These are phyloP conservation scores for Brassica nigra DNA, from an alignment of 345 rosid species.

Conservation along the genomic window DNA sequence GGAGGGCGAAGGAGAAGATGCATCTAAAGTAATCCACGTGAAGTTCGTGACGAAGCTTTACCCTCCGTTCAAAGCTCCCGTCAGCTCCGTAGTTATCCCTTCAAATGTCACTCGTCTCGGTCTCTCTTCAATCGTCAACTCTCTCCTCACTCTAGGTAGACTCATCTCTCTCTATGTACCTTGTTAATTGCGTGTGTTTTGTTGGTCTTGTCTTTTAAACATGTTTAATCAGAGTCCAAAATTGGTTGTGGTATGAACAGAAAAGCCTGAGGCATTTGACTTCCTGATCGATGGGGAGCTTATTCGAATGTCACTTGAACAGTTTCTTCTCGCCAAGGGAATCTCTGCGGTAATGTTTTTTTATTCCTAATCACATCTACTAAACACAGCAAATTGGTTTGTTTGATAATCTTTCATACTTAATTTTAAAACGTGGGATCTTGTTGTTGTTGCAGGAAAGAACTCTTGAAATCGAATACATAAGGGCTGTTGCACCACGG, in stretches of 20 bases:
- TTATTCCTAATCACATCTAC: neutral
- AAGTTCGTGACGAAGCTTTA: conserved; percentile 84
- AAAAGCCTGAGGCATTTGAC: conserved; percentile 78
- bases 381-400: neutral
- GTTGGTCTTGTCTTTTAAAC: neutral
- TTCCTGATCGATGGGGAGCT: conserved; percentile 91
- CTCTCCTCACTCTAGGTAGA: conserved; percentile 56
- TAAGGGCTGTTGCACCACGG: conserved; percentile 79
- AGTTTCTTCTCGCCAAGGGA: conserved; percentile 82
- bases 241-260: conserved; percentile 45
- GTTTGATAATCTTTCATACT: neutral
- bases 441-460: conserved; percentile 59
- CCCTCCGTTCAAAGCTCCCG: conserved; percentile 57
- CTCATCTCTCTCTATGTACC: neutral
- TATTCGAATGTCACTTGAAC: conserved; percentile 82
- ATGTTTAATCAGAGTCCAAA: neutral
- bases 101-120: conserved; percentile 81
- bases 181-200: neutral
- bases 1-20: conserved; percentile 49
- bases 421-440: neutral
- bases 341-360: conserved; percentile 73
- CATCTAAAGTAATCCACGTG: conserved; percentile 61
- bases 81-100: conserved; percentile 70
- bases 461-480: conserved; percentile 87
- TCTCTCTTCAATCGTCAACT: conserved; percentile 79